Evolutionary conservation across 176 grass and related monocot species (phyloP), one percentile per base, ranked within the genome.

Genomic region (Echinochloa phyllopogon): DNA sequence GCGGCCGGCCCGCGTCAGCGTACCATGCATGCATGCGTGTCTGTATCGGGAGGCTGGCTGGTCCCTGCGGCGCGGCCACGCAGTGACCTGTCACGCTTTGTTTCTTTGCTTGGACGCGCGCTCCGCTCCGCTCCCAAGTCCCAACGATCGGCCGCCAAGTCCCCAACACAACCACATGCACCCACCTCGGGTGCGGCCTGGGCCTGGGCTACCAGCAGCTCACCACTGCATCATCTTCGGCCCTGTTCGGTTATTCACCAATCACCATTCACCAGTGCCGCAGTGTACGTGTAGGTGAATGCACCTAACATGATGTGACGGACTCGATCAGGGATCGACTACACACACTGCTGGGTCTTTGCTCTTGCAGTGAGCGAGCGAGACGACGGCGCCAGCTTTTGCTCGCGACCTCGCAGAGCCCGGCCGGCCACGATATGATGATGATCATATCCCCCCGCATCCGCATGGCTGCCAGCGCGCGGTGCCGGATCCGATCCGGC

Each of bases 61-160:
- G 68, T 84, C 78, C 78, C 75, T 50, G 87, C 38, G 59, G 43
- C 43, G 6, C 50, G 29, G 65, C 68, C 29, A 64, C 16, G 27
- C 68, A 33, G 48, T 85, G 82, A 61, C 62, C 69, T 60, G 76
- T 76, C 87, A 75, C 42, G 11, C 33, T 75, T 76, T 81, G 77
- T 89, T 76, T 53, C 77, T 76, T 81, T 76, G 87, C 76, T 69
- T 89, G 60, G 76, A 69, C 82, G 21, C 69, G 76, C 63, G 15
- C 53, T n/a, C 63, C 17, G 29, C 29, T 33, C 29, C 29, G 29
- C 29, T 57, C 21, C 51, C 38, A 75, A 53, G 14, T 57, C 21
- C 51, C 38, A 75, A 53, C 6, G 12, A 33, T 33, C 24, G 24
- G 53, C 43, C 33, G 4, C n/a, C n/a, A n/a, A n/a, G 8, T 37